A percentile compares a stretch with the other conserved stretches of the same genome.
phyloP scores from a whole-genome alignment of 176 grass and related monocot genomes.

The Oryza australiensis region DNA sequence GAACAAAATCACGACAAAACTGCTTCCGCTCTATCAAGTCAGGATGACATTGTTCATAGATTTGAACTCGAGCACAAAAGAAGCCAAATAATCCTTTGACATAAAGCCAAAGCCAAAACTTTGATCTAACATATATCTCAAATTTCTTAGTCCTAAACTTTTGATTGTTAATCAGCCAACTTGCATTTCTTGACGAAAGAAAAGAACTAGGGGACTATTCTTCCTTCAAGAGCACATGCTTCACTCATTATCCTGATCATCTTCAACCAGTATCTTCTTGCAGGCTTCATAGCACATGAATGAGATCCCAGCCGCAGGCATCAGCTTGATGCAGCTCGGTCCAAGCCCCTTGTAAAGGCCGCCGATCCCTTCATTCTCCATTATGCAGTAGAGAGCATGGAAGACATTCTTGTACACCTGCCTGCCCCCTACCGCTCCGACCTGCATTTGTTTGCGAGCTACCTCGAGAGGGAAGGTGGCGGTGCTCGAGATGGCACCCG shows the following conservation, averaged over 20 bases:
- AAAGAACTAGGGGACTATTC: constrained; percentile 27
- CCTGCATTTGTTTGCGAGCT: constrained; percentile 96
- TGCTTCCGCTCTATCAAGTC: constrained; percentile 20
- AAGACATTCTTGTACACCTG: constrained; percentile 96
- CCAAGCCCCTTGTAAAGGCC: constrained; percentile 90
- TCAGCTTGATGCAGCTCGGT: constrained; percentile 96
- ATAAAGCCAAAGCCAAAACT: constrained; percentile 37
- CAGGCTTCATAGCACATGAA: constrained; percentile 99
- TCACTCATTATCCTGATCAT: constrained; percentile 48
- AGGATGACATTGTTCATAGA: constrained; percentile 33
- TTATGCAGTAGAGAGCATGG: constrained; percentile 88
- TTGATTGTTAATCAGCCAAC: constrained; percentile 16
- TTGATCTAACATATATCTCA: constrained; percentile 42
- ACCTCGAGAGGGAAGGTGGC: constrained; percentile 96
- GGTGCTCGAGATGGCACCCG: constrained; percentile 87
- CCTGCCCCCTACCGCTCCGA: constrained; percentile 76
- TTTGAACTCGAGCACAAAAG: constrained; percentile 27
- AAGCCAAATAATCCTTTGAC: neutral
- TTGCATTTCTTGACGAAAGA: constrained; percentile 13
- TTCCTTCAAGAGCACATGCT: constrained; percentile 11
- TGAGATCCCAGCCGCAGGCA: constrained; percentile 91
- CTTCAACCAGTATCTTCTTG: constrained; percentile 88
- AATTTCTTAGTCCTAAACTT: constrained; percentile 36
- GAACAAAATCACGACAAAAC: constrained; percentile 22
- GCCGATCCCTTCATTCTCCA: constrained; percentile 78